Conservation (phyloP, 2,329 filamentous ascomycete species). For the Pseudogymnoascus destructans region DNA sequence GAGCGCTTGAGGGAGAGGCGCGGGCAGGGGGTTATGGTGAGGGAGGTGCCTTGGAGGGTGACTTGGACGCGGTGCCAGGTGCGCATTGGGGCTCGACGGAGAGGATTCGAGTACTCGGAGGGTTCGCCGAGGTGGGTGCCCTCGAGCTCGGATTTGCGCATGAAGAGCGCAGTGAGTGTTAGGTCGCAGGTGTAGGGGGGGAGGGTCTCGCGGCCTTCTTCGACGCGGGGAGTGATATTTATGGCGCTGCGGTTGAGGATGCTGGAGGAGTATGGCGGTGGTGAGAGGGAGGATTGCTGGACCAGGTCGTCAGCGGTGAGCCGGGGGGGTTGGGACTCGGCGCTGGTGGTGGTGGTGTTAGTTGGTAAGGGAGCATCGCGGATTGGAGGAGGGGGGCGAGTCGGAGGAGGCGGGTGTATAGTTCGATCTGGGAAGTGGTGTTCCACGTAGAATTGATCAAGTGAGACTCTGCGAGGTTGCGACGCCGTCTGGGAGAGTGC, state of each 20-base stretch:
- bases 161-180: conserved; percentile 42
- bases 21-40: conserved; percentile 34
- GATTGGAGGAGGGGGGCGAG: not conserved
- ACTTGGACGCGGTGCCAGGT: conserved; percentile 50
- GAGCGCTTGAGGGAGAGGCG: not conserved
- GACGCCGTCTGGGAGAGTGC: not conserved
- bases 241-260: not conserved
- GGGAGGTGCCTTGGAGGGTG: conserved; percentile 49
- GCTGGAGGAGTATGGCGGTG: not conserved
- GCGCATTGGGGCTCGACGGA: conserved; percentile 38
- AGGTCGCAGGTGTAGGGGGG: conserved; percentile 46
- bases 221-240: conserved; percentile 26
- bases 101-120: not conserved
- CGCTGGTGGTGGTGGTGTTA: not conserved
- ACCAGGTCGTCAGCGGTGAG: not conserved
- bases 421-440: not conserved
- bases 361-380: not conserved
- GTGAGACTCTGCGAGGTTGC: not conserved
- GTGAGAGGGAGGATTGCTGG: not conserved
- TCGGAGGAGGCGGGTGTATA: not conserved
- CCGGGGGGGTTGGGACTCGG: not conserved
- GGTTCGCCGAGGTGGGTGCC: not conserved
- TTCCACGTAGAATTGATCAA: not conserved
- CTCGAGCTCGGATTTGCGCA: conserved; percentile 25
- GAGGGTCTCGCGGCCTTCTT: conserved; percentile 33